A percentile compares a stretch with the other conserved stretches of the same genome.
These are phyloP conservation scores for Paramyrothecium roridum DNA, from an alignment of 2,329 filamentous ascomycete genomes.

Conservation along the genomic window DNA sequence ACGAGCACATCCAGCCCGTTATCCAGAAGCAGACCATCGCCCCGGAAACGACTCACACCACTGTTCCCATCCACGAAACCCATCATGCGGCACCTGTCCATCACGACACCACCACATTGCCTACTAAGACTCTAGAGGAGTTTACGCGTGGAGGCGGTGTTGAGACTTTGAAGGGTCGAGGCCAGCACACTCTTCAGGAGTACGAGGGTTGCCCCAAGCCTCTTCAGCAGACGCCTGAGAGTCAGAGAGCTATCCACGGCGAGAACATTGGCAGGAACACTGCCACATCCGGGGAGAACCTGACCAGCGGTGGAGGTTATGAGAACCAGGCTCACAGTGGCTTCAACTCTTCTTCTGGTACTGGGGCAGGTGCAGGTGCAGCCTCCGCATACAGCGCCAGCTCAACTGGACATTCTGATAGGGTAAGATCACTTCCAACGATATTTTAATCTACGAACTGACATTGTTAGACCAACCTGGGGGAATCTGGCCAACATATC, in stretches of 20 bases:
- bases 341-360: slow-evolving; percentile 1
- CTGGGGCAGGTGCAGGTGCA: not conserved
- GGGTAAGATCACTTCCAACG: not conserved
- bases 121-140: slow-evolving; percentile 61
- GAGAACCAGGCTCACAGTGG: not conserved
- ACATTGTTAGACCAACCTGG: not conserved
- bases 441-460: not conserved
- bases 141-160: slow-evolving; percentile 45
- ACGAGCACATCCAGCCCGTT: slow-evolving; percentile 69
- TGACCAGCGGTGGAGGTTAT: not conserved
- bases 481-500: not conserved
- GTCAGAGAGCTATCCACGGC: slow-evolving; percentile 10
- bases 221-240: slow-evolving; percentile 6
- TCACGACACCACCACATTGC: slow-evolving; percentile 62
- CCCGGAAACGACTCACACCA: slow-evolving; percentile 67
- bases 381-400: not conserved
- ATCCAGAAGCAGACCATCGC: slow-evolving; percentile 68
- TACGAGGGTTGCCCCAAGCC: slow-evolving; percentile 59
- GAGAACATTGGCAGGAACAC: slow-evolving; percentile 9
- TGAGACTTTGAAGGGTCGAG: slow-evolving; percentile 49
- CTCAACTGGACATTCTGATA: not conserved
- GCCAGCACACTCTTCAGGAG: slow-evolving; percentile 51
- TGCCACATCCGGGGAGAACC: not conserved
- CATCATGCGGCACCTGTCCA: slow-evolving; percentile 66
- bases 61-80: slow-evolving; percentile 67